Conservation (phyloP, 352 stramenopile genomes). For the Thalassiosira exigua region DNA sequence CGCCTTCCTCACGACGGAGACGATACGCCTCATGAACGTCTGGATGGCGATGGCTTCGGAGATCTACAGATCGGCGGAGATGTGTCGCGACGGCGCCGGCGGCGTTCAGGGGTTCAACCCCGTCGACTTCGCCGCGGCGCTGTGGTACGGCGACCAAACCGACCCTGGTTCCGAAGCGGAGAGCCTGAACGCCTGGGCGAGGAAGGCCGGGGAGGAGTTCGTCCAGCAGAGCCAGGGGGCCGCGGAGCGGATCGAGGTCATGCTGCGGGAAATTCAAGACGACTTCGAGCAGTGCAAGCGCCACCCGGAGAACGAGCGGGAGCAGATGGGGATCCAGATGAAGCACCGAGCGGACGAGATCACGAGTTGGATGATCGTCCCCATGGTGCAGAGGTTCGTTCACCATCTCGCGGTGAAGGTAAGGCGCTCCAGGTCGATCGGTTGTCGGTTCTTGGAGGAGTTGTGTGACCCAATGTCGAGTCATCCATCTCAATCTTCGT, state of each 20-base stretch:
- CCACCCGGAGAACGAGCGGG: neutral
- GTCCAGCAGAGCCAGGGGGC: neutral
- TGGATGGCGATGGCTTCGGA: conserved; percentile 74
- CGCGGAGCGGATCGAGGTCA: neutral
- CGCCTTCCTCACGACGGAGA: conserved; percentile 66
- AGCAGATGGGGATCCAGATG: conserved; percentile 44
- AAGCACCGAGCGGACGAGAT: conserved; percentile 56
- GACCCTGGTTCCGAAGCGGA: conserved; percentile 27
- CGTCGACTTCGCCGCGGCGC: conserved; percentile 71
- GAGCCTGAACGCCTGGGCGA: conserved; percentile 50
- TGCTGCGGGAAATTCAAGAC: conserved; percentile 35
- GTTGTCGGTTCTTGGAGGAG: too few relatives aligned
- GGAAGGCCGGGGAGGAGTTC: conserved; percentile 25
- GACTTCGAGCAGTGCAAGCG: conserved; percentile 34
- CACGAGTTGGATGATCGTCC: conserved; percentile 65
- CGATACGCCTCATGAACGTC: conserved; percentile 70
- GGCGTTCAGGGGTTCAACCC: conserved; percentile 39
- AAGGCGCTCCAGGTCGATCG: too few relatives aligned
- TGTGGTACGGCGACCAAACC: conserved; percentile 72
- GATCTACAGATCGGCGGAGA: conserved; percentile 61
- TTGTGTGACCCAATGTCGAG: too few relatives aligned
- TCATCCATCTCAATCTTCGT: too few relatives aligned
- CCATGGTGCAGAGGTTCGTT: conserved; percentile 80
- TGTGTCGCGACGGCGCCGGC: conserved; percentile 53
- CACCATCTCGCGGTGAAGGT: conserved; percentile 58